A percentile compares a stretch with the other conserved stretches of the same genome.
Evolutionary conservation across 495 filamentous ascomycete genomes (phyloP).

Genomic region (Aspergillus leporis): DNA sequence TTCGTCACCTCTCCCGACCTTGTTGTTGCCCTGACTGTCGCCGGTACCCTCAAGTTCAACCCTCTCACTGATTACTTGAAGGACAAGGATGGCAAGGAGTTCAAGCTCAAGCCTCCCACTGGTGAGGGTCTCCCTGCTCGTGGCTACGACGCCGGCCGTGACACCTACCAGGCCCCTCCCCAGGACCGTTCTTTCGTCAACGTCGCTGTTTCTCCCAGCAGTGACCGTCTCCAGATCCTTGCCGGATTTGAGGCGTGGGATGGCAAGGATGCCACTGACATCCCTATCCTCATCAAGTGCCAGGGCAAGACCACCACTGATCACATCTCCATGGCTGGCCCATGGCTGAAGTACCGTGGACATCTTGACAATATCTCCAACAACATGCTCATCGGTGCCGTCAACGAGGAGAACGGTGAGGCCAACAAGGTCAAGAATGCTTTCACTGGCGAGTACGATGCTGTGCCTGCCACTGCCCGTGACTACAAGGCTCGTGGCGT

Average conservation of each 20-base stretch:
- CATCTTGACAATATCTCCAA: conserved; percentile 99
- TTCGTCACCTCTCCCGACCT: conserved; percentile 99
- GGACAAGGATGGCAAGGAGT: conserved; percentile 97
- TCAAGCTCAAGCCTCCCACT: conserved; percentile 75
- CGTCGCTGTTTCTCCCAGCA: conserved; percentile 84
- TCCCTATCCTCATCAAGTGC: conserved; percentile 96
- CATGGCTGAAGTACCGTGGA: conserved; percentile 99
- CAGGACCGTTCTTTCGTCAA: conserved; percentile 66
- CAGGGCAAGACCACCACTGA: conserved; percentile 99
- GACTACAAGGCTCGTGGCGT: conserved; percentile 98
- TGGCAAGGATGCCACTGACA: conserved; percentile 84
- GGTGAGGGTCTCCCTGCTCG: conserved; percentile 77
- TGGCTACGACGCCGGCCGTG: conserved; percentile 89
- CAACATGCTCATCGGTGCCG: conserved; percentile 99
- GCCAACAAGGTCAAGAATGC: conserved; percentile 97
- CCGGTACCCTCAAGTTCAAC: conserved; percentile 94
- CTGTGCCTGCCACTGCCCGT: conserved; percentile 91
- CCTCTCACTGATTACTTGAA: conserved; percentile 91
- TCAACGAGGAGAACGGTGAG: conserved; percentile 93
- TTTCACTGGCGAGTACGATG: conserved; percentile 77
- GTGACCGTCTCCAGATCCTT: conserved; percentile 93
- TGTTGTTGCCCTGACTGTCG: conserved; percentile 87
- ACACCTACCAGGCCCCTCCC: conserved; percentile 98
- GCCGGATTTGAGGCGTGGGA: conserved; percentile 86
- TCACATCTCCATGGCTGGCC: conserved; percentile 97